Evolutionary conservation across 2,329 filamentous ascomycete species (phyloP), one percentile per base, ranked within the genome.

Genomic region (Ophiosphaerella narmari): DNA sequence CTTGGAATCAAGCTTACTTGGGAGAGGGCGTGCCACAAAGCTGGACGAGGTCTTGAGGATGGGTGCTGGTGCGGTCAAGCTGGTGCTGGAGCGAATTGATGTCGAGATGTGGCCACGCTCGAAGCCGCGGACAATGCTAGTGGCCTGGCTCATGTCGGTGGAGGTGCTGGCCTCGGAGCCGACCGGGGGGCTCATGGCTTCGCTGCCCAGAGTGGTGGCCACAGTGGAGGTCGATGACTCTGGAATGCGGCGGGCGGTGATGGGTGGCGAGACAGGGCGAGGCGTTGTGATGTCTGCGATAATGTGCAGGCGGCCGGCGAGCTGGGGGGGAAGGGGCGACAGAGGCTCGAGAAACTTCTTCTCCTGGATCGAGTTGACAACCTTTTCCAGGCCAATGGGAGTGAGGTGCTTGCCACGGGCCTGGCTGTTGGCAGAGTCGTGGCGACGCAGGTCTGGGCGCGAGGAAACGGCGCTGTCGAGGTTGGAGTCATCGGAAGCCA

Each of bases 281-380:
- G 77, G 75, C 12, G 77, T 78, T 46, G 54, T 46, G 13, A 47
- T 56, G 36, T 46, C 29, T 32, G 46, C 40, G 29, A 58, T 54
- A 14, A 59, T 54, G 11, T 5, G 43, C 23, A 39, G 39, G 21
- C 55, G 44, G 33, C 61, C 60, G 36, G 67, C 60, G n/a, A 70
- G 75, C 66, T 65, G 75, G 60, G 63, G 72, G 54, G 69, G 78
- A 48, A 74, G 73, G 43, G 78, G 72, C 41, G 81, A 76, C 33
- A 85, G 73, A 4, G 83, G 83, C 65, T 83, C 79, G 18, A 93
- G 79, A 39, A 82, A 82, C 73, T 86, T 86, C 75, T 90, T 91
- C 74, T 94, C 88, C 74, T 95, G 90, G 70, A 97, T 97, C 34
- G 88, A 91, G 48, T 89, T 85, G 36, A 97, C 90, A 84, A 97